A percentile compares a stretch with the other conserved stretches of the same genome.
phyloP scores from a whole-genome alignment of 202 grass and related monocot species.

The Sporobolus alterniflorus region DNA sequence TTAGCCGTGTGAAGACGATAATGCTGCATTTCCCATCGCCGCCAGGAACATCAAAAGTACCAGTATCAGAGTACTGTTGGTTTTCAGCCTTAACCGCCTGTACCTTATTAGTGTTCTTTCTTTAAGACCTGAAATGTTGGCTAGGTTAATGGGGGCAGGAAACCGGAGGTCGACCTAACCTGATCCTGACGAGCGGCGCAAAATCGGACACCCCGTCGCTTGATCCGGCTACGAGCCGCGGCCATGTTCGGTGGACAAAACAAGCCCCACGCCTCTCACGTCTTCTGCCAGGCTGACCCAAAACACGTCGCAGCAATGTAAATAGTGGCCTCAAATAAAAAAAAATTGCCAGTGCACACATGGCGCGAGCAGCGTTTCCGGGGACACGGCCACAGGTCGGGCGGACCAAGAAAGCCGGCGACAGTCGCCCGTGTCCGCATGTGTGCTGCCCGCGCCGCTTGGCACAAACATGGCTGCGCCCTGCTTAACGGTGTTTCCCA shows the following conservation, averaged over 20 bases:
- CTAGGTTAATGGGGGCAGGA: not conserved
- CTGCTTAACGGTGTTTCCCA: not conserved
- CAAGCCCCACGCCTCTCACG: not conserved
- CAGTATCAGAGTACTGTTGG: not conserved
- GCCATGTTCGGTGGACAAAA: conserved; percentile 17
- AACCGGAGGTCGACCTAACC: not conserved
- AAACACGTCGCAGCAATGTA: not conserved
- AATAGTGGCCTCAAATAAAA: not conserved
- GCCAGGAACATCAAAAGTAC: not conserved
- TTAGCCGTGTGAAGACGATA: not conserved
- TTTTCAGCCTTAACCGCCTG: not conserved
- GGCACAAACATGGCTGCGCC: too few species aligned
- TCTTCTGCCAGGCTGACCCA: not conserved
- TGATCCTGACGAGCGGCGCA: not conserved
- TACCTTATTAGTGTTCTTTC: not conserved
- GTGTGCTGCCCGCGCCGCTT: not conserved
- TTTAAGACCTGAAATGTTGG: too few species aligned
- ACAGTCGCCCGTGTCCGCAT: conserved; percentile 24
- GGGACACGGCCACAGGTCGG: conserved; percentile 30
- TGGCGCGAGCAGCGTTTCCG: conserved; percentile 37
- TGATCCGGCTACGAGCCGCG: conserved; percentile 9
- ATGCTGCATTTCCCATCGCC: not conserved
- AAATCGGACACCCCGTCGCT: conserved; percentile 15
- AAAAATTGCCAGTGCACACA: not conserved
- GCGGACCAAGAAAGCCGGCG: conserved; percentile 14